Percentiles rank a stretch among this genome's conserved stretches.
These are phyloP conservation scores for Eurotiales sp. DNA, from an alignment of 2,329 filamentous ascomycete species.

Conservation along the genomic window DNA sequence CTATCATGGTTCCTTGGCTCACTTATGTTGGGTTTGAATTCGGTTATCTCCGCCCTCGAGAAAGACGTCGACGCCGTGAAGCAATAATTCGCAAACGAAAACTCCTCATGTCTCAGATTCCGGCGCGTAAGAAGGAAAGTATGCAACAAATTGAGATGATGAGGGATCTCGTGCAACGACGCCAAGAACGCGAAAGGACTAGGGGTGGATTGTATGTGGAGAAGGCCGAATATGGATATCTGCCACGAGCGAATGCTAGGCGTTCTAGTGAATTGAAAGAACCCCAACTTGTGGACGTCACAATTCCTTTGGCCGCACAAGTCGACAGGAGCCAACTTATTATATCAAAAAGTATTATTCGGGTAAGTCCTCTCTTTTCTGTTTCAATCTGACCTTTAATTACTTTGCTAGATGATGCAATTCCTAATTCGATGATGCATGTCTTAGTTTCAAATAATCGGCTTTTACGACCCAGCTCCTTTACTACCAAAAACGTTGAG, in stretches of 20 bases:
- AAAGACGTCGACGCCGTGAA: conserved; percentile 32
- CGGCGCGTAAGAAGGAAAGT: conserved; percentile 35
- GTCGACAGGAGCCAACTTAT: conserved; percentile 40
- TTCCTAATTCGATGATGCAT: conserved; percentile 19
- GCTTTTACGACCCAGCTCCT: conserved; percentile 44
- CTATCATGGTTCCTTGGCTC: conserved; percentile 36
- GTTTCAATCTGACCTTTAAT: background rate
- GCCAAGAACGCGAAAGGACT: conserved; percentile 33
- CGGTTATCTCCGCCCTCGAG: conserved; percentile 36
- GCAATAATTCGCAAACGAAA: conserved; percentile 34
- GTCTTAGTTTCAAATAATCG: conserved; percentile 37
- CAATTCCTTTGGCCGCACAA: conserved; percentile 42
- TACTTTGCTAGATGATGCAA: background rate
- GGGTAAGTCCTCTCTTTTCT: conserved; percentile 24
- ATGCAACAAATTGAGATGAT: conserved; percentile 39
- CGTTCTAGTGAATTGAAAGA: conserved; percentile 20
- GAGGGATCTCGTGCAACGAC: conserved; percentile 35
- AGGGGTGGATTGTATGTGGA: conserved; percentile 37
- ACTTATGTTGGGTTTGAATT: conserved; percentile 41
- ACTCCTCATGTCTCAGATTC: conserved; percentile 33
- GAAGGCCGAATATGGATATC: conserved; percentile 40
- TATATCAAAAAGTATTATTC: conserved; percentile 32
- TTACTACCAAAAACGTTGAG: conserved; percentile 37
- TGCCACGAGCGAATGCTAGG: conserved; percentile 19
- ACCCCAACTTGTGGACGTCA: conserved; percentile 35